Evolutionary conservation across 805 yeast genomes (phyloP).

Genomic region (Candida ascalaphidarum): DNA sequence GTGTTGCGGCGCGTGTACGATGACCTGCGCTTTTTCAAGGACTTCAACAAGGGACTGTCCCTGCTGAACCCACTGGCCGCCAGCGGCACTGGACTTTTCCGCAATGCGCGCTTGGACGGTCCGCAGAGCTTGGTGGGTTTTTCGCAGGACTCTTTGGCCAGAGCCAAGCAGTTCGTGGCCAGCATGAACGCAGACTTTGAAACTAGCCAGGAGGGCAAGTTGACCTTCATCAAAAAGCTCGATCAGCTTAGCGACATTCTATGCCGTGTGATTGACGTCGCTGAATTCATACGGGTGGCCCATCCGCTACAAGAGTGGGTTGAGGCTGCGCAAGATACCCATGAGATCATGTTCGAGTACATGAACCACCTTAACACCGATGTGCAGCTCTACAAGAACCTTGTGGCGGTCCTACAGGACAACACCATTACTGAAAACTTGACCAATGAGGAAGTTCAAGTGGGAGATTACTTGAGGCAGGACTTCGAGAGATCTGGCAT

Average conservation of each 20-base stretch:
- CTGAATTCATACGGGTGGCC: constrained; percentile 82
- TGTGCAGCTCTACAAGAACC: constrained; percentile 53
- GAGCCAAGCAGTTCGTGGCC: constrained; percentile 56
- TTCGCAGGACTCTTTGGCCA: constrained; percentile 51
- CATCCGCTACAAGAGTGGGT: constrained; percentile 73
- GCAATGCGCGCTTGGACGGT: constrained; percentile 57
- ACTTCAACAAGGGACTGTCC: constrained; percentile 31
- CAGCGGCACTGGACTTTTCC: constrained; percentile 54
- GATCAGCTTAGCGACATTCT: constrained; percentile 83
- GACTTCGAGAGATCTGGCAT: constrained; percentile 92
- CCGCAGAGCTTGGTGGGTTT: constrained; percentile 68
- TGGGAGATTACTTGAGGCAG: constrained; percentile 68
- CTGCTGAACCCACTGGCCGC: constrained; percentile 7
- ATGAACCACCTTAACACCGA: constrained; percentile 91
- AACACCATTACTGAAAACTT: constrained; percentile 25
- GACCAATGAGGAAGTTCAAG: constrained; percentile 70
- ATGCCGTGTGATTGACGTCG: constrained; percentile 88
- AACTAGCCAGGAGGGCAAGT: constrained; percentile 33
- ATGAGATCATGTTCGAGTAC: constrained; percentile 82
- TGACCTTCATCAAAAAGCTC: constrained; percentile 49
- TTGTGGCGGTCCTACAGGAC: constrained; percentile 46
- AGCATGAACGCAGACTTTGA: constrained; percentile 37
- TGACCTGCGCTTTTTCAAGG: constrained; percentile 47
- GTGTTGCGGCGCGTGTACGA: constrained; percentile 54
- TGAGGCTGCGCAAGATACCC: constrained; percentile 78